Conservation (phyloP, 2,329 filamentous ascomycete genomes). For the Lanzia echinophila region DNA sequence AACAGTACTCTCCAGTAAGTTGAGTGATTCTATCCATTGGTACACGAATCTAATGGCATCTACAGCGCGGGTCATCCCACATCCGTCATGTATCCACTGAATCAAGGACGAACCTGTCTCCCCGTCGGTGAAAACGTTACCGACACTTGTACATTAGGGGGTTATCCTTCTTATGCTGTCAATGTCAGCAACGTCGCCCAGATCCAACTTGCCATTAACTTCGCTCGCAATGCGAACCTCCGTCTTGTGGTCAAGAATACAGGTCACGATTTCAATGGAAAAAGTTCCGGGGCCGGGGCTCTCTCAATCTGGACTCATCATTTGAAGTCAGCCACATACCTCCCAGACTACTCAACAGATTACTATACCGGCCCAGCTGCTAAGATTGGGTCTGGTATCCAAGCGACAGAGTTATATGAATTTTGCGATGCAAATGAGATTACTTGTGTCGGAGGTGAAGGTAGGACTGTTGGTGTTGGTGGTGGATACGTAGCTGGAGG, state of each 20-base stretch:
- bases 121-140: slow-evolving; percentile 6
- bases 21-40: neutral
- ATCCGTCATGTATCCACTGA: slow-evolving; percentile 43
- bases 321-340: slow-evolving; percentile 35
- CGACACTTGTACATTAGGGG: slow-evolving; percentile 15
- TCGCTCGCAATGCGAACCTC: slow-evolving; percentile 30
- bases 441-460: slow-evolving; percentile 45
- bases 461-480: slow-evolving; percentile 24
- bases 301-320: slow-evolving; percentile 44
- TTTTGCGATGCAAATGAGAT: slow-evolving; percentile 37
- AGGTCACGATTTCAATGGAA: slow-evolving; percentile 41
- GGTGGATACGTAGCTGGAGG: slow-evolving; percentile 53
- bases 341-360: slow-evolving; percentile 23
- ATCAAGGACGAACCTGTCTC: slow-evolving; percentile 35
- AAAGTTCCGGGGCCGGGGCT: slow-evolving; percentile 40
- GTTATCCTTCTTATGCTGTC: slow-evolving; percentile 23
- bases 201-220: slow-evolving; percentile 25
- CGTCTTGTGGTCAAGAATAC: slow-evolving; percentile 37
- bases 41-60: slow-evolving; percentile 11
- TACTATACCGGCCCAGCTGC: slow-evolving; percentile 33
- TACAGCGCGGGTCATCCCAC: slow-evolving; percentile 33
- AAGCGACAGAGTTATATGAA: slow-evolving; percentile 37
- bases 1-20: slow-evolving; percentile 33
- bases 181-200: slow-evolving; percentile 16
- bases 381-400: slow-evolving; percentile 38